phyloP scores from a whole-genome alignment of 1,139 yeast species.

The Yamadazyma jaroonii region DNA sequence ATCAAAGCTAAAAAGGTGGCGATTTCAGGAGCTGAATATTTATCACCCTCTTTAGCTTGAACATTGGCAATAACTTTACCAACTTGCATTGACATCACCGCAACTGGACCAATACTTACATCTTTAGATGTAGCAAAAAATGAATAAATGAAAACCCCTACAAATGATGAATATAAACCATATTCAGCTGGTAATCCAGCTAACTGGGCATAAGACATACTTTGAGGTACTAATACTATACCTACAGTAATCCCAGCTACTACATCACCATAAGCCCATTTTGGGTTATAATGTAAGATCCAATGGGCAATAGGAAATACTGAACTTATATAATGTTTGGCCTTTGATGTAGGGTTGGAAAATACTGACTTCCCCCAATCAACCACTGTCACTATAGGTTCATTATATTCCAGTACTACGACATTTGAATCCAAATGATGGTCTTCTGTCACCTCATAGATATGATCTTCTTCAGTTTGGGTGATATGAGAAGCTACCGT shows the following conservation, averaged over 20 bases:
- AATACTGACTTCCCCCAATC: constrained; percentile 43
- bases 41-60: constrained; percentile 33
- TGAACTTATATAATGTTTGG: constrained; percentile 50
- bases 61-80: constrained; percentile 74
- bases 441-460: constrained; percentile 2
- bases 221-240: constrained; percentile 88
- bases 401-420: constrained; percentile 38
- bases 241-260: constrained; percentile 95
- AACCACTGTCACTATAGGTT: constrained; percentile 40
- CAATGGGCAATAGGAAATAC: constrained; percentile 77
- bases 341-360: constrained; percentile 38
- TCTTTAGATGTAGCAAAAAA: constrained; percentile 94
- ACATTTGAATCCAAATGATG: constrained; percentile 3
- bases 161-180: constrained; percentile 88
- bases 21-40: constrained; percentile 59
- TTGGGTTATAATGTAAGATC: constrained; percentile 78
- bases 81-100: constrained; percentile 90
- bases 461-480: constrained; percentile 5
- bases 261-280: constrained; percentile 80
- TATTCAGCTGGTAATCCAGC: constrained; percentile 82
- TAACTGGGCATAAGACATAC: constrained; percentile 90
- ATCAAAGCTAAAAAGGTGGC: constrained; percentile 78
- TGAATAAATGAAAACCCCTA: constrained; percentile 86
- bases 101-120: constrained; percentile 95
- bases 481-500: constrained; percentile 6